A percentile compares a stretch with the other conserved stretches of the same genome.
Conservation (phyloP, 495 filamentous ascomycete genomes). For the Penicillium arizonense region DNA sequence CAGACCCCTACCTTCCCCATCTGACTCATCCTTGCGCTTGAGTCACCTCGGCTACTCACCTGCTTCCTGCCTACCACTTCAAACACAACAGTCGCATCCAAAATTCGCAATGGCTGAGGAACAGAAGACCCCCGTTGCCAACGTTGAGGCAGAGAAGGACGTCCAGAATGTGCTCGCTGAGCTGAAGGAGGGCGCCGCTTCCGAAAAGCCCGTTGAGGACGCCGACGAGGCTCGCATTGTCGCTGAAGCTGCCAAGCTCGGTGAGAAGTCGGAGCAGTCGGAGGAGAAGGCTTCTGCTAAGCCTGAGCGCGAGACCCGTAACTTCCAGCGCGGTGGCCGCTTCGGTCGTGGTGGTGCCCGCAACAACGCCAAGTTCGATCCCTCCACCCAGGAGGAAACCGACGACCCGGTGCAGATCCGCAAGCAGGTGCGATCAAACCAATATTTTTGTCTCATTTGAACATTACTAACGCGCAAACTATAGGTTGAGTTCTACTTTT, state of each 20-base stretch:
- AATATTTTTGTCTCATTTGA: not conserved
- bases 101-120: constrained; percentile 39
- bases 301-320: constrained; percentile 17
- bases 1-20: not conserved
- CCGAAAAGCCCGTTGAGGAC: constrained; percentile 31
- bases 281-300: constrained; percentile 28
- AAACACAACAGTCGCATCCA: not conserved
- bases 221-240: constrained; percentile 46
- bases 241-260: constrained; percentile 44
- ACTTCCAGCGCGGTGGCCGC: constrained; percentile 14
- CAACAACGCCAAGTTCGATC: constrained; percentile 64
- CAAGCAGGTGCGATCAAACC: constrained; percentile 57
- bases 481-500: constrained; percentile 97
- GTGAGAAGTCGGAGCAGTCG: constrained; percentile 40
- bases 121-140: constrained; percentile 35
- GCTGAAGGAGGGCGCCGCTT: constrained; percentile 37
- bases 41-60: not conserved
- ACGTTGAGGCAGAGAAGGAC: constrained; percentile 44
- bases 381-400: constrained; percentile 57
- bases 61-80: not conserved
- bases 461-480: constrained; percentile 4
- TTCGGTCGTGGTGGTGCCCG: constrained; percentile 20
- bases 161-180: constrained; percentile 48
- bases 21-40: not conserved
- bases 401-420: constrained; percentile 76